Conservation (phyloP, 2,329 filamentous ascomycete species). For the Orbilia oligospora region DNA sequence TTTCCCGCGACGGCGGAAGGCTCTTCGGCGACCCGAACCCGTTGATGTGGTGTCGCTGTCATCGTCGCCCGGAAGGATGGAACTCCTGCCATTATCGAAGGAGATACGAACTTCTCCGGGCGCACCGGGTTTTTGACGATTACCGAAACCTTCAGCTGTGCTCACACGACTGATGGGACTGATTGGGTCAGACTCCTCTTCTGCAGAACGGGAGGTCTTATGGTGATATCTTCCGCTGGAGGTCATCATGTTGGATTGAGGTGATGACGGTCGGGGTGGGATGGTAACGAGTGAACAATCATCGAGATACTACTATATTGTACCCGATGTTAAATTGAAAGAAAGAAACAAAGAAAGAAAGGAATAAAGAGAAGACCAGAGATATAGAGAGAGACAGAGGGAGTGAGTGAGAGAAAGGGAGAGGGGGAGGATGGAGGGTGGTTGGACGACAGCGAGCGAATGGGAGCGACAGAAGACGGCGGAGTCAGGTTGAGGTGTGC, state of each 20-base stretch:
- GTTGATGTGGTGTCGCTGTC: slow-evolving; percentile 44
- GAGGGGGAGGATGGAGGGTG: not conserved
- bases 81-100: slow-evolving; percentile 27
- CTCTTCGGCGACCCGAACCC: slow-evolving; percentile 33
- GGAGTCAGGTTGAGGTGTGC: not conserved
- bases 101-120: slow-evolving; percentile 56
- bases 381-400: too few relatives aligned
- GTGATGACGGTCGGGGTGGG: slow-evolving; percentile 20
- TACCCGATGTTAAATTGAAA: not conserved
- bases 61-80: slow-evolving; percentile 26
- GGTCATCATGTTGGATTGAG: slow-evolving; percentile 48
- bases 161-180: slow-evolving; percentile 50
- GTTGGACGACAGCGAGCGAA: not conserved
- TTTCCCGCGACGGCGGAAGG: slow-evolving; percentile 50
- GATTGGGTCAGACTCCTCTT: slow-evolving; percentile 26
- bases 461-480: slow-evolving; percentile 6
- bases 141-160: slow-evolving; percentile 19
- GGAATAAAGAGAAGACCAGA: not conserved
- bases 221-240: slow-evolving; percentile 21
- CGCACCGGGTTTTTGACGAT: slow-evolving; percentile 1
- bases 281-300: not conserved
- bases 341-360: not conserved
- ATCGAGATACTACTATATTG: slow-evolving; percentile 22
- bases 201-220: slow-evolving; percentile 24
- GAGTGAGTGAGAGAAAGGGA: not conserved